Evolutionary conservation across 2,329 filamentous ascomycete species (phyloP).

Genomic region (Passalora sequoiae): DNA sequence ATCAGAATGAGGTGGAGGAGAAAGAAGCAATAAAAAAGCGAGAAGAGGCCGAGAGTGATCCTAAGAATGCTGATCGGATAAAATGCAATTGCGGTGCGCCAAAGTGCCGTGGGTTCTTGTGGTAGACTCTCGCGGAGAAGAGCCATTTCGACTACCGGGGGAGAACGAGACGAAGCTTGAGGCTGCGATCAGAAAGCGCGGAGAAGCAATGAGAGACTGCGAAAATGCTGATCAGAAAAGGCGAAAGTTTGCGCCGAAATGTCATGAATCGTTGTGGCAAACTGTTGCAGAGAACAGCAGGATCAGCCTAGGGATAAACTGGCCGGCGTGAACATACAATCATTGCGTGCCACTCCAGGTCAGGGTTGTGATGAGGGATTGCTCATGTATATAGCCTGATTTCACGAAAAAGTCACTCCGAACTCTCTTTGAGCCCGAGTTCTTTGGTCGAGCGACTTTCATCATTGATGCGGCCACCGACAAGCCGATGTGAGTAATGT

Average conservation of each 20-base stretch:
- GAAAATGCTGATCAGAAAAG: slow-evolving; percentile 42
- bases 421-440: too few species aligned
- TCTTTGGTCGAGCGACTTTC: too few species aligned
- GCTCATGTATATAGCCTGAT: too few species aligned
- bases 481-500: too few species aligned
- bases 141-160: slow-evolving; percentile 81
- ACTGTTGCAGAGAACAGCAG: too few species aligned
- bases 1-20: slow-evolving; percentile 51
- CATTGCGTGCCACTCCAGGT: too few species aligned
- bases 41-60: slow-evolving; percentile 43
- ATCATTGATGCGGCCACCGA: too few species aligned
- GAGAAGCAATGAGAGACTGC: slow-evolving; percentile 45
- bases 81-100: slow-evolving; percentile 55
- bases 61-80: slow-evolving; percentile 43
- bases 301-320: too few species aligned
- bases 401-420: too few species aligned
- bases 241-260: slow-evolving; percentile 57
- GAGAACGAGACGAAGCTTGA: slow-evolving; percentile 47
- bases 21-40: slow-evolving; percentile 27
- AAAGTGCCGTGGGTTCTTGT: slow-evolving; percentile 65
- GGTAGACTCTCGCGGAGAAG: too few species aligned
- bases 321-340: too few species aligned
- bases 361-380: too few species aligned
- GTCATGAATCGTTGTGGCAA: slow-evolving; percentile 67
- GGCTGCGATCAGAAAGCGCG: slow-evolving; percentile 23